Base-by-base conservation (phyloP, 2,329 filamentous ascomycete species). In the Fusarium sp. region DNA sequence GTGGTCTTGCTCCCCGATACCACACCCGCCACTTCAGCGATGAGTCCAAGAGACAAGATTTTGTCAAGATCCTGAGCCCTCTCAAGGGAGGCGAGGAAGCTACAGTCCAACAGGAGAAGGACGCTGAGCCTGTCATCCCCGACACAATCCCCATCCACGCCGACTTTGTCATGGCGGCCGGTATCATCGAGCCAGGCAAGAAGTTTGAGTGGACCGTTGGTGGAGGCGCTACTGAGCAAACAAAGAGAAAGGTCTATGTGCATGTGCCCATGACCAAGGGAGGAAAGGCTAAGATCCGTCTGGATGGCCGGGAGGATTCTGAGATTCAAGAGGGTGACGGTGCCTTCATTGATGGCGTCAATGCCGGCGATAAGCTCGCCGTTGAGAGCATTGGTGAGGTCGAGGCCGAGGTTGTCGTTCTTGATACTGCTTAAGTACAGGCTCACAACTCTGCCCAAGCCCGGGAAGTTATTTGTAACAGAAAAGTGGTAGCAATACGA, bases 101-200 rank as follows among this genome's bases (percentile, higher is more conserved):
- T 9, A 89, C 88, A 1, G 80, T 82, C 1, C 87, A 89, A 54
- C 87, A 92, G 76, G 93, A 96, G 79, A 87, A 87, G 71, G 88
- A 86, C 12, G 91, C 89, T 2, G 87, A 90, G 70, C 90, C 93
- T 0, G 83, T 83, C 5, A 84, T 93, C 26, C 83, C 87, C 3
- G 88, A 85, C n/a, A 92, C 92, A 1, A 97, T 97, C 72, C 93
- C 94, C 13, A 92, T 97, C 62, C 93, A 97, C 80, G 92, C 94
- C 17, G 94, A 97, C 83, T 88, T 97, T 57, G 90, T 92, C 68
- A 96, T 97, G 93, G 90, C 89, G 41, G 94, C 94, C 0, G 91
- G 91, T 12, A 90, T 97, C 63, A 89, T 97, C 62, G 87, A 86
- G 13, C 90, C 93, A 0, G 87, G 88, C 34, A 86, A 86, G 78